Base-by-base conservation (phyloP, 805 yeast species). In the Blastobotrys peoriensis region DNA sequence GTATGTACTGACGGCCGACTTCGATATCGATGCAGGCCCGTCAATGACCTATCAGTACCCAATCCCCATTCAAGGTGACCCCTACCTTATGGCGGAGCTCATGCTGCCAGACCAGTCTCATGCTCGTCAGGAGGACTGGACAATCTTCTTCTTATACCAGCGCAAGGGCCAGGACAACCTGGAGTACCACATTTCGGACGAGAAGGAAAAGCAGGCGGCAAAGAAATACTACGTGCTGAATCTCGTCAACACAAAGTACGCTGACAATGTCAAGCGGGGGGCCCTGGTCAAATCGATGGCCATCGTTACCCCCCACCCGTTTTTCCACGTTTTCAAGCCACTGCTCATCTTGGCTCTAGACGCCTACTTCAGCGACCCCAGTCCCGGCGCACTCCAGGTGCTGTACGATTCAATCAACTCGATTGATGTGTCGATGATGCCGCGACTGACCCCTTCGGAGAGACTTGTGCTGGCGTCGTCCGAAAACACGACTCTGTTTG, bases 1-100 rank as follows among this genome's bases (percentile, higher is more conserved):
- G 43, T 81, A 71, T 56, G 70, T 83, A 18, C 54, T 86, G 25
- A 72, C 87, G 4, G 84, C 91, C 1, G 89, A 84, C 63, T 88
- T 87, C 60, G 93, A 87, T 59, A 78, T 81, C 50, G 81, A 76
- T 54, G 69, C 77, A 44, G 96, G 96, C 0, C 81, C 93, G 0
- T 67, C 75, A 3, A 63, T 87, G 25, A 68, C 68, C 42, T 74
- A 75, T 51, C 88, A 81, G 55, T 70, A 74, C 41, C 91, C 94
- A 2, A 48, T 43, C 20, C 51, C 50, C 36, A 47, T 58, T 37
- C 51, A 45, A 9, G 54, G 57, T 27, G 58, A 53, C 47, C 43
- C 44, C 27, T 52, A 49, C 27, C 48, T 54, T 43, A 65, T 78
- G 43, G 79, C 82, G 1, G 82, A 77, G 54, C 64, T 78, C 42